Conservation (phyloP, 2,329 filamentous ascomycete species). For the Herpotrichia juniperi region DNA sequence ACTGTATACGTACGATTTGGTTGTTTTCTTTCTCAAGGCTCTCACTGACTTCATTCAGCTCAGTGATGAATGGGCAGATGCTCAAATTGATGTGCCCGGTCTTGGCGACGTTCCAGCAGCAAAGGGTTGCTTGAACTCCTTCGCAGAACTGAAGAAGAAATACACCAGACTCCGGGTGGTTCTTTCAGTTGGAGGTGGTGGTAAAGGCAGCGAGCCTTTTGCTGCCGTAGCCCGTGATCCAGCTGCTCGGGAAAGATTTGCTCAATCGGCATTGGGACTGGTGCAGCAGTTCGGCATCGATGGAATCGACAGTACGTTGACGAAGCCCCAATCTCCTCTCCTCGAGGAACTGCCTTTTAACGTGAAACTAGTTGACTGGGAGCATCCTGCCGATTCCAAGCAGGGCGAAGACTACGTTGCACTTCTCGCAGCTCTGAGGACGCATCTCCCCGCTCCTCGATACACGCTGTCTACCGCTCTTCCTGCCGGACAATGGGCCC, state of each 20-base stretch:
- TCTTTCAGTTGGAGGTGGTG: constrained; percentile 78
- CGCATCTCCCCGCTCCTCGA: constrained; percentile 69
- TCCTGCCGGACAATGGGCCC: constrained; percentile 68
- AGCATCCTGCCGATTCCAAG: constrained; percentile 70
- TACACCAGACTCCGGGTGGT: constrained; percentile 76
- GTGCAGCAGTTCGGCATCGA: constrained; percentile 75
- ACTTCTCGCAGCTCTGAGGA: constrained; percentile 69
- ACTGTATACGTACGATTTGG: constrained; percentile 71
- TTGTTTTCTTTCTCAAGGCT: constrained; percentile 27
- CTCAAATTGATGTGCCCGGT: constrained; percentile 73
- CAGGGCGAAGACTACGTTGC: constrained; percentile 74
- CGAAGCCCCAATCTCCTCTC: not conserved
- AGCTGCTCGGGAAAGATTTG: constrained; percentile 71
- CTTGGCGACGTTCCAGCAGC: constrained; percentile 39
- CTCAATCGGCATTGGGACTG: constrained; percentile 67
- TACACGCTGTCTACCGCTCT: constrained; percentile 76
- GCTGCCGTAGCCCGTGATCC: constrained; percentile 68
- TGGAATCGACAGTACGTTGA: constrained; percentile 73
- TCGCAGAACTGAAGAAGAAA: constrained; percentile 73
- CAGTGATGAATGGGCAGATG: constrained; percentile 80
- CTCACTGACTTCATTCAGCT: constrained; percentile 58
- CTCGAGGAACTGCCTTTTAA: constrained; percentile 14
- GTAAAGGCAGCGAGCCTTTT: constrained; percentile 69
- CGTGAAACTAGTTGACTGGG: constrained; percentile 73
- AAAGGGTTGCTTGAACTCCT: constrained; percentile 68